Evolutionary conservation across 768 basidiomycete genomes (phyloP).

Genomic region (Mrakia frigida): DNA sequence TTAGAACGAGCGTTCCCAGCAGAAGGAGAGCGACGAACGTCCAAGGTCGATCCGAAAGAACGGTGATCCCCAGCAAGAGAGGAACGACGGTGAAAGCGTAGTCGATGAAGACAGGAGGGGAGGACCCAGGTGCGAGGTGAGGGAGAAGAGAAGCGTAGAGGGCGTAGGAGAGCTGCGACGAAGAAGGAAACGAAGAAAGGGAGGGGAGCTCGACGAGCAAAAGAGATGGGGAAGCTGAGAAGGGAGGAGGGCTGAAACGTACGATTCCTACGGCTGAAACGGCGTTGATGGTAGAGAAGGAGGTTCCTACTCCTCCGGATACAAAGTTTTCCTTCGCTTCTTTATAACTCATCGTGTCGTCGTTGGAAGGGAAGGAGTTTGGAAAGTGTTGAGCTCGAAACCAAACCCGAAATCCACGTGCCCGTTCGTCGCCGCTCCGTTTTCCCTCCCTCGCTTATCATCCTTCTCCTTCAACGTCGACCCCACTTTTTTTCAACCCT

Average conservation of each 20-base stretch:
- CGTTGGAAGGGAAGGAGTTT: not conserved
- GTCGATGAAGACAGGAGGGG: constrained; percentile 45
- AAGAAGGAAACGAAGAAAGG: not conserved
- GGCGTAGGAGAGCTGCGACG: constrained; percentile 64
- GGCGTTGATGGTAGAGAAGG: constrained; percentile 61
- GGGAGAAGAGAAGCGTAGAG: constrained; percentile 61
- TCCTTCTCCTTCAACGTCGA: no score
- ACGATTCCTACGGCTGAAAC: constrained; percentile 64
- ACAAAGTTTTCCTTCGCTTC: constrained; percentile 75
- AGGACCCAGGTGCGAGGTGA: constrained; percentile 45
- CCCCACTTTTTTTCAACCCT: no score
- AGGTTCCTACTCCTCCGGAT: constrained; percentile 65
- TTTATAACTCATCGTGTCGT: constrained; percentile 53
- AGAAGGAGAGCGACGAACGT: constrained; percentile 54
- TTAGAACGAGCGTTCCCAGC: constrained; percentile 48
- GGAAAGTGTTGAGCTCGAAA: no score
- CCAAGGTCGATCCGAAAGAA: constrained; percentile 59
- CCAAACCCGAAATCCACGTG: no score
- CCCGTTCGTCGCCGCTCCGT: no score
- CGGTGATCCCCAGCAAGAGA: constrained; percentile 72
- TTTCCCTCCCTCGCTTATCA: no score
- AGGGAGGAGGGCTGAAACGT: constrained; percentile 39
- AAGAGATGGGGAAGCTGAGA: not conserved
- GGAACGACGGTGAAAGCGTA: constrained; percentile 67
- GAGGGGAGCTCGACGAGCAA: not conserved